Evolutionary conservation across 345 rosid genomes (phyloP), one percentile per base, ranked within the genome.

Genomic region (Laguncularia racemosa): DNA sequence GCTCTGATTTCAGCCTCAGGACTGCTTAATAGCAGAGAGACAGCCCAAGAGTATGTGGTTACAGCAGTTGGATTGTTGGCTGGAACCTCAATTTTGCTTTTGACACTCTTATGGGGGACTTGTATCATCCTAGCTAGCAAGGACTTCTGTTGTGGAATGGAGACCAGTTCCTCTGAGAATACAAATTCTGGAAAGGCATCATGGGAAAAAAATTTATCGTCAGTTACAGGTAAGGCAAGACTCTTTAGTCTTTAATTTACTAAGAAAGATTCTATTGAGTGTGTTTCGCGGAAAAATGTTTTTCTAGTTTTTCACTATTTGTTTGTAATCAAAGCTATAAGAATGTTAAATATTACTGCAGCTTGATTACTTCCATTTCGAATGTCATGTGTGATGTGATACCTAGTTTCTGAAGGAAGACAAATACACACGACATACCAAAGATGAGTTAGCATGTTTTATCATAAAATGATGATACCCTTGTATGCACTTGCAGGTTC

Each of bases 61-160:
- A 71, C 69, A 12, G 78, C 78, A 40, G 72, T 79, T 58, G 81
- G 84, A 3, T 63, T 75, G 70, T 38, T 75, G 56, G 84, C 80
- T 2, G 84, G 84, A 23, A 75, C 84, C 16, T 67, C 78, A 20
- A 76, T 73, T 13, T 63, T 79, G 70, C 74, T 73, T n/a, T 63
- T 79, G 9, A 79, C 84, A 13, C 14, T 73, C 49, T 52, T 79
- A 1, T 79, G 84, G 84, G 84, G 84, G 43, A 59, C 81, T 17
- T 76, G 84, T 38, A 56, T 66, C 15, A 46, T 73, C 50, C 72
- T 66, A 12, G 78, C 78, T 18, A 62, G 67, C 46, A 51, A 38
- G 20, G 68, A 61, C 13, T 55, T 58, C 48, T 26, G 44, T 13
- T 20, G 33, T 20, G 62, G 52, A 40, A 44, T 12, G 50, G 63